Conservation (phyloP, 164 flowering plant genomes). For the Umbilicus rupestris region DNA sequence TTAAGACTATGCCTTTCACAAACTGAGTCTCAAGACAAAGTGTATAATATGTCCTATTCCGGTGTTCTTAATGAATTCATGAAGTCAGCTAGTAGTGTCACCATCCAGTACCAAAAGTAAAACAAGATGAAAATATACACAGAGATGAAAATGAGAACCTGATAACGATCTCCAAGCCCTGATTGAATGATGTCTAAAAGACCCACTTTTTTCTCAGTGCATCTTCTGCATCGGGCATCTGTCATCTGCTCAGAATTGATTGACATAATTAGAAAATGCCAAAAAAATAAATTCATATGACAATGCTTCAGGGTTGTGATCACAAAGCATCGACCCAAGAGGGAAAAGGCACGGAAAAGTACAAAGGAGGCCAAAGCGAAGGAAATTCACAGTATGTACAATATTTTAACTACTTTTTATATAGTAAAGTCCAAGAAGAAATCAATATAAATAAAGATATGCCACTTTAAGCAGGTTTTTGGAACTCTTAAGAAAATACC, state of each 20-base stretch:
- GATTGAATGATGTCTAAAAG: constrained; percentile 73
- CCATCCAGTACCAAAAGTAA: neutral
- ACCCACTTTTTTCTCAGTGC: constrained; percentile 71
- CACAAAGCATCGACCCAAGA: neutral
- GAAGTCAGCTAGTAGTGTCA: neutral
- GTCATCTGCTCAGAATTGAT: constrained; percentile 58
- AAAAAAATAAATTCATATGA: neutral
- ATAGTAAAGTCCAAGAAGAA: neutral
- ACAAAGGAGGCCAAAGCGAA: neutral
- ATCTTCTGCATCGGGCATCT: constrained; percentile 82
- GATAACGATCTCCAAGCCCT: constrained; percentile 79
- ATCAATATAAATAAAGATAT: neutral
- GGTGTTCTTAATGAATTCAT: neutral
- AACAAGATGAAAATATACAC: neutral
- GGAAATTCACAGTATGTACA: neutral
- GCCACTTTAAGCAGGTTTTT: neutral
- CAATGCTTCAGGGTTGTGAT: neutral
- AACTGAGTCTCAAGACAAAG: neutral
- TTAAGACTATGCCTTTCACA: neutral
- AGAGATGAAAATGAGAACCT: constrained; percentile 31
- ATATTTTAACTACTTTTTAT: neutral
- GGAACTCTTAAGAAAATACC: neutral
- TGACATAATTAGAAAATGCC: constrained; percentile 10
- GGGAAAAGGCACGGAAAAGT: neutral
- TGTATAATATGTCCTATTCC: neutral